A percentile compares a stretch with the other conserved stretches of the same genome.
These are phyloP conservation scores for Fusarium bactridioides DNA, from an alignment of 2,329 filamentous ascomycete genomes.

Conservation along the genomic window DNA sequence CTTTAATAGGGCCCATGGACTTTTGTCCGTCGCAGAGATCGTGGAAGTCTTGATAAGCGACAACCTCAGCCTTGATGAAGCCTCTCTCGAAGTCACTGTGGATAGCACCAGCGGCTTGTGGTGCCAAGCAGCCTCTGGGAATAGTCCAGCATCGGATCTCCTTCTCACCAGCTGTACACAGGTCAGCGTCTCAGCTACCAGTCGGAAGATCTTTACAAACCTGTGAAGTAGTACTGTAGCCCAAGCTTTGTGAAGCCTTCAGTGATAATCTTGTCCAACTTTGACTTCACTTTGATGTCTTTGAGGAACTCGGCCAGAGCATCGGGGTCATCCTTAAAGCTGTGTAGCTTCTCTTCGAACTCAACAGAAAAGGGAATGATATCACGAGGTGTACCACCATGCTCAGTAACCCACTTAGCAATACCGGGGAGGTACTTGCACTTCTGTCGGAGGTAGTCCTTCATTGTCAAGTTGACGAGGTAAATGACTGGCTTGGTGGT, in stretches of 20 bases:
- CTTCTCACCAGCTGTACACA: conserved; percentile 51
- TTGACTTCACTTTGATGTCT: conserved; percentile 53
- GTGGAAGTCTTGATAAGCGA: conserved; percentile 55
- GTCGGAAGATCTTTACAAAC: conserved; percentile 27
- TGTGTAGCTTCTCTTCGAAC: conserved; percentile 55
- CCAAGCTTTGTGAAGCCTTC: conserved; percentile 55
- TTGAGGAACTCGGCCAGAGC: conserved; percentile 48
- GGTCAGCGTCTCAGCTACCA: background rate
- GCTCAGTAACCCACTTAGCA: conserved; percentile 55
- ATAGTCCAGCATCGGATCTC: conserved; percentile 56
- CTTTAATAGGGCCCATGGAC: conserved; percentile 55
- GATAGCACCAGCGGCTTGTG: conserved; percentile 53
- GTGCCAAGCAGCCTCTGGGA: conserved; percentile 48
- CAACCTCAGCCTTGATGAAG: conserved; percentile 57
- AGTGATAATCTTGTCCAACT: conserved; percentile 53
- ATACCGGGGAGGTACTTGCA: conserved; percentile 55
- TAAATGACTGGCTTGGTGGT: conserved; percentile 57
- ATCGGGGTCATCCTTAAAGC: conserved; percentile 48
- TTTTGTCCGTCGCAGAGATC: conserved; percentile 53
- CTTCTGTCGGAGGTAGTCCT: conserved; percentile 57
- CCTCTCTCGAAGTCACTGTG: conserved; percentile 54
- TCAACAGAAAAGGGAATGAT: conserved; percentile 56
- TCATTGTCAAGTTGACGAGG: conserved; percentile 56
- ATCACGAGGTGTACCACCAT: conserved; percentile 51
- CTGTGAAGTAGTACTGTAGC: conserved; percentile 55